Base-by-base conservation (phyloP, 495 filamentous ascomycete species). In the Aspergillus funiculosus region DNA sequence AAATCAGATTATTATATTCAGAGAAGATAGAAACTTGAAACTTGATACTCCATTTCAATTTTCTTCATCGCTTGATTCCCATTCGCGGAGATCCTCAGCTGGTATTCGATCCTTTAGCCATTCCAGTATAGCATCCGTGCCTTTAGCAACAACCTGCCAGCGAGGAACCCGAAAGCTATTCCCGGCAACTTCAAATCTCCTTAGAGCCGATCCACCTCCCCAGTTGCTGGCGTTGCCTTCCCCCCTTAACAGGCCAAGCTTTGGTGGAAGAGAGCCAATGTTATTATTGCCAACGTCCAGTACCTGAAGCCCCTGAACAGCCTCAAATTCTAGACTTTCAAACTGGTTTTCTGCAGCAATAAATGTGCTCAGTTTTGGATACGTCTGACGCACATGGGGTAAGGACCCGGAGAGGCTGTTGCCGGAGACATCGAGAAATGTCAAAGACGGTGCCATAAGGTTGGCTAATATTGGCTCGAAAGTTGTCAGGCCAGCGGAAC, bases 151-250 rank as follows among this genome's bases (percentile, higher is more conserved):
- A 10, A 94, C 75, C 41, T 85, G 87, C 75, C 82, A 89, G 29
- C 85, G 74, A n/a, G 91, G 91, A 31, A 95, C 90, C 14, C 85
- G 67, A 61, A 95, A 94, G 20, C 73, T 73, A 60, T 94, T 95
- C 6, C 87, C 87, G 15, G 77, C 80, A 13, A 94, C 82, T 34
- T 88, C 78, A 11, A 82, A 64, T 17, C 68, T 67, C 47, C 66
- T 69, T 51, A 83, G 43, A 8, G 63, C 54, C 2, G 61, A 63
- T 14, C 64, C 63, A 30, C 42, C 57, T 14, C 60, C 66, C 62
- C 66, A 67, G 30, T 66, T 67, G 6, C 53, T 50, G 19, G 57
- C 61, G 10, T 58, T 62, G 6, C 77, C 74, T 39, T 77, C 71
- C 39, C 63, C 67, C 29, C 80, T 71, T 13, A 90, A 61, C 25